These are phyloP conservation scores for Cronartium quercuum DNA, from an alignment of 1,284 basidiomycete species.

Conservation along the genomic window DNA sequence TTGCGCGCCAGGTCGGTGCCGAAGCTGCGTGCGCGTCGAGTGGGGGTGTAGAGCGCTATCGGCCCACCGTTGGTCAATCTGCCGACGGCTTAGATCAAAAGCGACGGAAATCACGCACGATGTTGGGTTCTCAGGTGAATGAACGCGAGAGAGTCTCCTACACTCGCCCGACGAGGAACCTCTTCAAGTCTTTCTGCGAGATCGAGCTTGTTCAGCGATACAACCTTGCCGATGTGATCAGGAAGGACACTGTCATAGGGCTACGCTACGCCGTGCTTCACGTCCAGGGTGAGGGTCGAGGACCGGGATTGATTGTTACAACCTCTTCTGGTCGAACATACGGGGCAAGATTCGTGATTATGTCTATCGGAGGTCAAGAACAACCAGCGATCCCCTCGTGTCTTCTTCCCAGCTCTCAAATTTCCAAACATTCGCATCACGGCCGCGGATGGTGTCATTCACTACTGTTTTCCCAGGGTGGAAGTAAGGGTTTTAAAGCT, in stretches of 20 bases:
- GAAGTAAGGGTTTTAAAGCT: slow-evolving; percentile 28
- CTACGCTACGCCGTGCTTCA: slow-evolving; percentile 16
- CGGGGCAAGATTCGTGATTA: slow-evolving; percentile 34
- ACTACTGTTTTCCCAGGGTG: slow-evolving; percentile 28
- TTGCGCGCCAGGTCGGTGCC: slow-evolving; percentile 11
- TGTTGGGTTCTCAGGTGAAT: slow-evolving; percentile 28
- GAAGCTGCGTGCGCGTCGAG: slow-evolving; percentile 21
- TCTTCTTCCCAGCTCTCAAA: background rate
- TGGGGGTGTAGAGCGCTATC: slow-evolving; percentile 18
- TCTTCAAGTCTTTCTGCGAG: slow-evolving; percentile 30
- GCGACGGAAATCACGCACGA: slow-evolving; percentile 12
- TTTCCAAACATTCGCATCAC: slow-evolving; percentile 1
- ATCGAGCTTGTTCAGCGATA: slow-evolving; percentile 33
- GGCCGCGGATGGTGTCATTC: slow-evolving; percentile 37
- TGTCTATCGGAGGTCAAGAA: slow-evolving; percentile 38
- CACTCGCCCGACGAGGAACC: slow-evolving; percentile 12
- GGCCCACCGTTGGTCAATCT: slow-evolving; percentile 34
- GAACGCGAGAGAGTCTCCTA: slow-evolving; percentile 36
- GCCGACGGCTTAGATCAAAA: slow-evolving; percentile 11
- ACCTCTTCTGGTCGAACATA: slow-evolving; percentile 21
- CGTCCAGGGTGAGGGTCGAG: slow-evolving; percentile 16
- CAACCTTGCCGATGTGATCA: slow-evolving; percentile 6
- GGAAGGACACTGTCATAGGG: slow-evolving; percentile 14
- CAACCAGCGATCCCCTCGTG: slow-evolving; percentile 20
- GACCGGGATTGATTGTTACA: slow-evolving; percentile 17